Evolutionary conservation across 2,329 filamentous ascomycete genomes (phyloP).

Genomic region (Xylaria sp.): DNA sequence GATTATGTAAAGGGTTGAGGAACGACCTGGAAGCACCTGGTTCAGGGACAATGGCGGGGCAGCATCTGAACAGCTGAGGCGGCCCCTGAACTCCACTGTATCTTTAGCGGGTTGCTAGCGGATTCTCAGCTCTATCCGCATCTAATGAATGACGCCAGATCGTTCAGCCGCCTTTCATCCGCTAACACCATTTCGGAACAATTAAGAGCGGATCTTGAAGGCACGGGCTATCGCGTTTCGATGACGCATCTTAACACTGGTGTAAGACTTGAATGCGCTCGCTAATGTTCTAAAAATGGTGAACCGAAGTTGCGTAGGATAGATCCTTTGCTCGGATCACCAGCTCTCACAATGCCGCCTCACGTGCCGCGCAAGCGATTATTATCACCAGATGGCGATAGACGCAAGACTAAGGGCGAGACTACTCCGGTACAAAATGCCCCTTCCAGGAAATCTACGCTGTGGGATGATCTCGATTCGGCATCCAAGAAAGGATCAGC

Average conservation of each 20-base stretch:
- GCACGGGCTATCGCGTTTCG: constrained; percentile 49
- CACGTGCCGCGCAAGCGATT: constrained; percentile 73
- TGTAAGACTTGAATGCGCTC: not conserved
- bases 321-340: not conserved
- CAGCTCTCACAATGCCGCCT: constrained; percentile 68
- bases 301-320: not conserved
- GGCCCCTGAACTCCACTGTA: constrained; percentile 9
- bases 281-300: not conserved
- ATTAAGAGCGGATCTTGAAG: constrained; percentile 32
- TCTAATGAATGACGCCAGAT: constrained; percentile 5
- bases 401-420: constrained; percentile 46
- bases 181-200: constrained; percentile 27
- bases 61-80: constrained; percentile 8
- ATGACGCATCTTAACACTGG: constrained; percentile 42
- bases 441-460: constrained; percentile 62
- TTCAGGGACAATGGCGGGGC: not conserved
- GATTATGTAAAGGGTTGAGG: constrained; percentile 39
- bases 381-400: constrained; percentile 48
- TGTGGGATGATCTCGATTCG: constrained; percentile 71
- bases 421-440: constrained; percentile 39
- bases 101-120: constrained; percentile 12
- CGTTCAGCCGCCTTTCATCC: constrained; percentile 18
- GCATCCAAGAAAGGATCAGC: constrained; percentile 56
- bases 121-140: not conserved
- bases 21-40: constrained; percentile 45